These are phyloP conservation scores for Pestalotiopsis sp. DNA, from an alignment of 2,329 filamentous ascomycete species.

Conservation along the genomic window DNA sequence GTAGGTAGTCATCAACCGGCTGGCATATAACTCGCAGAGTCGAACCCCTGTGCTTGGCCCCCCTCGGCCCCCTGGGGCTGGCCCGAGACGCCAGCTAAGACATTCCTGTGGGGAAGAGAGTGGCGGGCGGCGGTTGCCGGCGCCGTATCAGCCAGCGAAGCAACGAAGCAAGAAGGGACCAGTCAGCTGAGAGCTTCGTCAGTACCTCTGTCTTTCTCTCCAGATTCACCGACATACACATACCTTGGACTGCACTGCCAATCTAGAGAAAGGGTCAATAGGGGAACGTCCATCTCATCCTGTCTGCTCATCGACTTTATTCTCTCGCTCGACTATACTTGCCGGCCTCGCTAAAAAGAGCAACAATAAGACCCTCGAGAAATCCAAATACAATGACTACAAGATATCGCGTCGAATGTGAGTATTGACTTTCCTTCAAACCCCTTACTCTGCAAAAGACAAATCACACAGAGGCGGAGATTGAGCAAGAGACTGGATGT, in stretches of 20 bases:
- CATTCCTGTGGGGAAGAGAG: neutral
- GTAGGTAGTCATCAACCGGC: too few species aligned
- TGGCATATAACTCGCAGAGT: too few species aligned
- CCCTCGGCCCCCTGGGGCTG: neutral
- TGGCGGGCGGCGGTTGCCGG: constrained; percentile 8
- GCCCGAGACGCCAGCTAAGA: neutral
- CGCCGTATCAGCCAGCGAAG: neutral
- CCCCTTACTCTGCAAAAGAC: neutral
- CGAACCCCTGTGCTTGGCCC: too few species aligned
- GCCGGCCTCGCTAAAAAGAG: too few species aligned
- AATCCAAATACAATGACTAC: constrained; percentile 54
- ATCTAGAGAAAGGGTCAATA: neutral
- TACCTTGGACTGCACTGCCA: neutral
- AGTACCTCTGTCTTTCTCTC: neutral
- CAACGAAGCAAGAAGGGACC: neutral
- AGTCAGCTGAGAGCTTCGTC: neutral
- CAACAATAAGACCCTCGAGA: neutral
- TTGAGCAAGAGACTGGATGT: neutral
- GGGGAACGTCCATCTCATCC: neutral
- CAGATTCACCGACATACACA: neutral
- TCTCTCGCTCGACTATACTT: neutral
- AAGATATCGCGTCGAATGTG: constrained; percentile 74
- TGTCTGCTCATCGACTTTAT: neutral
- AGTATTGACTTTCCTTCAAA: constrained; percentile 33
- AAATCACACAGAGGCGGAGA: neutral